Evolutionary conservation across 805 yeast genomes (phyloP).

Genomic region (Vanderwaltozyma polyspora): DNA sequence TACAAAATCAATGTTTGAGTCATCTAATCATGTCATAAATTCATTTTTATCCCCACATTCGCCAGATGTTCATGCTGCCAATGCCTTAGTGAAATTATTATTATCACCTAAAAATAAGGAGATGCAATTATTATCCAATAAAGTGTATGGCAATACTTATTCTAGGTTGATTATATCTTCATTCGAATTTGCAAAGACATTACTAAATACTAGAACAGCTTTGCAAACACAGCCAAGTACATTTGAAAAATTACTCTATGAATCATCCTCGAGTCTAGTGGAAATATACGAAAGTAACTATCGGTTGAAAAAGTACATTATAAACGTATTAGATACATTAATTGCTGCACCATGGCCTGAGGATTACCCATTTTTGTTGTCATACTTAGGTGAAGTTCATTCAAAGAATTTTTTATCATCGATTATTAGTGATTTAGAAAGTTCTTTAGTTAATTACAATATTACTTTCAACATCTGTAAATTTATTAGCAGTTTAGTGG

Average conservation of each 20-base stretch:
- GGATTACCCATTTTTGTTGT: constrained; percentile 66
- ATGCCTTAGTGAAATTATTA: constrained; percentile 12
- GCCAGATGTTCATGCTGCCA: constrained; percentile 35
- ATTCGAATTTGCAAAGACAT: constrained; percentile 43
- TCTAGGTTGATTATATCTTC: constrained; percentile 36
- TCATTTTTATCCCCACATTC: constrained; percentile 45
- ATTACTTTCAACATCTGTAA: constrained; percentile 47
- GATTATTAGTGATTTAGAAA: constrained; percentile 48
- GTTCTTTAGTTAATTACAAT: constrained; percentile 40
- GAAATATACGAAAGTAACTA: constrained; percentile 37
- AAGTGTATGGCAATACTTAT: constrained; percentile 9
- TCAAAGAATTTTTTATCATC: constrained; percentile 51
- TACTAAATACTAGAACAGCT: constrained; percentile 47
- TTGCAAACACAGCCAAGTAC: constrained; percentile 44
- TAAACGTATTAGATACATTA: constrained; percentile 46
- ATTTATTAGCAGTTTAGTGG: constrained; percentile 57
- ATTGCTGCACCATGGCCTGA: constrained; percentile 46
- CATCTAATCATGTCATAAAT: constrained; percentile 41
- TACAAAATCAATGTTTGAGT: constrained; percentile 38
- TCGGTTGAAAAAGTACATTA: constrained; percentile 38
- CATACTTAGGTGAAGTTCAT: constrained; percentile 62
- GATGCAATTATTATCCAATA: constrained; percentile 26
- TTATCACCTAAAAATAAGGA: constrained; percentile 10
- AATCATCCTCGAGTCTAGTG: constrained; percentile 44
- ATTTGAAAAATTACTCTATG: constrained; percentile 52